Evolutionary conservation across 2,329 filamentous ascomycete species (phyloP), one percentile per base, ranked within the genome.

Genomic region (Pseudopithomyces chartarum): DNA sequence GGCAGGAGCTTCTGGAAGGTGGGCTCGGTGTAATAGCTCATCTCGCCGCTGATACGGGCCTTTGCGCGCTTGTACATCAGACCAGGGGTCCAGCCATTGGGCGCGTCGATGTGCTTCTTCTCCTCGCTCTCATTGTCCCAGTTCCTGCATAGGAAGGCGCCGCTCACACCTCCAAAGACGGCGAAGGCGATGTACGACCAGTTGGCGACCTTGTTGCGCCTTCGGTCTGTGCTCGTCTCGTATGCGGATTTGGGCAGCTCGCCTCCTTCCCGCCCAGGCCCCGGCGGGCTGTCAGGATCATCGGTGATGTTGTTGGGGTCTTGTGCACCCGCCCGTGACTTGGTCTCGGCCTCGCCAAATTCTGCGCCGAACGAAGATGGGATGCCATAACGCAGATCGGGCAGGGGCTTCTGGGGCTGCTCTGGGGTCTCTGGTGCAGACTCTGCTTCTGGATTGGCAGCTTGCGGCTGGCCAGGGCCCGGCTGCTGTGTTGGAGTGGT

Each of bases 21-120:
- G 2, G 95, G 95, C 69, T 98, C 94, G 65, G 94, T 94, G 81
- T 98, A 99, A 81, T 98, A 98, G 64, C 88, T 90, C 59, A 95
- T 84, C 56, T 92, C 86, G 62, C 91, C 88, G 59, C 83, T 83
- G 66, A 91, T 82, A 52, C 95, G 88, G 52, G 92, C 89, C 69
- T 84, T 87, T 51, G 89, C 87, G 57, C 95, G 90, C 67, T 87
- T 86, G 83, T 90, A 98, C 85, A 95, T 95, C 29, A 90, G 81
- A 2, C 79, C 80, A 1, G 89, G 75, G 2, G 84, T 82, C 90
- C 92, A 97, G 58, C 93, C 94, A 51, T 90, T 90, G 52, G 92
- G 90, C 17, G 89, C 85, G 53, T 93, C 87, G 23, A 78, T 80
- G 70, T 96, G 87, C 57, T 81, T 81, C 34, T 82, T 80, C 60